Evolutionary conservation across 352 stramenopile species (phyloP), one percentile per base, ranked within the genome.

Genomic region (Globisporangium canariense): DNA sequence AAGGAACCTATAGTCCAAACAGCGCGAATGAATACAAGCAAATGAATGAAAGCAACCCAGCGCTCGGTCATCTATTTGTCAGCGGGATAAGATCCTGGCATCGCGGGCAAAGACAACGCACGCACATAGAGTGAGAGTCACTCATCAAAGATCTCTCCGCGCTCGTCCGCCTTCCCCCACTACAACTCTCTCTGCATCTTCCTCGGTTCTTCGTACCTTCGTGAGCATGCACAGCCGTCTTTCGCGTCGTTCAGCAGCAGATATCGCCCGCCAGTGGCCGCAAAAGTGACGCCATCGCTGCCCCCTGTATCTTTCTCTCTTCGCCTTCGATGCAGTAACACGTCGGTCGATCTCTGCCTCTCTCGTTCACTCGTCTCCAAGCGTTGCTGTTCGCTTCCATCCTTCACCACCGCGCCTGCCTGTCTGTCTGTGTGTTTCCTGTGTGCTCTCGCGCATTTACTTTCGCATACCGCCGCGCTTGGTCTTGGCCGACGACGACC

Each of bases 381-480:
- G 47, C 22, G 14, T 22, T 34, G 22, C 36, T 14, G 36, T 11
- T 41, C 9, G 36, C 46, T 32, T 52, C 49, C 49, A 2, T 62
- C 38, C 18, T 62, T 62, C 40, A 9, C 16, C 38, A 4, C 40
- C 13, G 41, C 56, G 8, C n/a, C 22, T 18, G 13, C 4, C 38
- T 62, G 7, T 25, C 10, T 52, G 40, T 62, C 3, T 51, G 3
- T n/a, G 10, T 51, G 13, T 51, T 28, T 18, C 7, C 41, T 50
- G 55, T 40, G 36, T 52, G 38, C 41, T 52, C 13, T 30, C 40
- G 10, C 14, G 22, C 13, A 7, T 53, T 60, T 81, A 83, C 73
- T 83, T 86, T 58, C 73, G 75, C 38, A 62, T 60, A 11, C 60
- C 69, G 11, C 65, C 69, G 50, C 65, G 50, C 28, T 57, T 64